These are phyloP conservation scores for Litsea cubeba DNA, from an alignment of 164 flowering plant species.

Conservation along the genomic window DNA sequence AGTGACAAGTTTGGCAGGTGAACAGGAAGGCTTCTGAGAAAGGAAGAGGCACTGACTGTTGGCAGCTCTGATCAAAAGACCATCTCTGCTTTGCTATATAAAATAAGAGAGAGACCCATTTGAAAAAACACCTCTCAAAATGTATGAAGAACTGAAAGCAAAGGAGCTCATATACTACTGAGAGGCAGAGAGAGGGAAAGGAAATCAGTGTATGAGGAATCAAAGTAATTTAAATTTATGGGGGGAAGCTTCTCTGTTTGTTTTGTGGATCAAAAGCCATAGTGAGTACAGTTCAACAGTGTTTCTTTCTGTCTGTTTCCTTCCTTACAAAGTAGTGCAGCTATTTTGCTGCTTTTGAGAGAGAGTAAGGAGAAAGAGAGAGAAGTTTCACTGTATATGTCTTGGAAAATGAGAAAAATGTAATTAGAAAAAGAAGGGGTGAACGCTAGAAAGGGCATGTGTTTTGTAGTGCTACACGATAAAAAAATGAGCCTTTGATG, in stretches of 20 bases:
- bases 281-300: not conserved
- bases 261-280: not conserved
- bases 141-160: not conserved
- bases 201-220: not conserved
- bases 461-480: no score
- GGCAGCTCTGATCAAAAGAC: not conserved
- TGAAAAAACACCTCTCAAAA: not conserved
- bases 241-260: constrained; percentile 2
- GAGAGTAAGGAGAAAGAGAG: no score
- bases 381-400: no score
- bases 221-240: not conserved
- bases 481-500: no score
- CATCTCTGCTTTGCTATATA: not conserved
- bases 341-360: not conserved
- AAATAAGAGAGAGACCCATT: not conserved
- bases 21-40: not conserved
- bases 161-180: not conserved
- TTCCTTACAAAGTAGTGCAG: no score
- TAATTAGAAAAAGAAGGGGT: not conserved
- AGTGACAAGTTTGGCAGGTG: constrained; percentile 5
- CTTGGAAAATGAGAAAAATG: not conserved
- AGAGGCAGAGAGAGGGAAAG: not conserved
- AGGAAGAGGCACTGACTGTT: constrained; percentile 5
- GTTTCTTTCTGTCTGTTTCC: not conserved
- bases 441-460: no score